Percentiles rank a stretch among this genome's conserved stretches.
These are phyloP conservation scores for Neurospora intermedia DNA, from an alignment of 495 filamentous ascomycete genomes.

Conservation along the genomic window DNA sequence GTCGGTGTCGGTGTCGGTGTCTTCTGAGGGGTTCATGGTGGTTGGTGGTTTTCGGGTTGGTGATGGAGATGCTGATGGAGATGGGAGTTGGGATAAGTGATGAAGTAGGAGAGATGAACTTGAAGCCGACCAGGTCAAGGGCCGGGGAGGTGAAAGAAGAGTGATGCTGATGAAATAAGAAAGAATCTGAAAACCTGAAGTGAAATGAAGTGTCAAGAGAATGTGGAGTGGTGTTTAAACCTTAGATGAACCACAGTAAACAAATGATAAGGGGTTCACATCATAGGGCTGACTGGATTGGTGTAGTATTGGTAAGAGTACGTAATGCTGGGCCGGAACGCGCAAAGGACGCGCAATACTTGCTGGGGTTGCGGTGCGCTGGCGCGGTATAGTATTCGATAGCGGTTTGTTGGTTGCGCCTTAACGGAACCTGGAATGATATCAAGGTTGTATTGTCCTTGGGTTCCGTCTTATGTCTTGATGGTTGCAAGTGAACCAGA, in stretches of 20 bases:
- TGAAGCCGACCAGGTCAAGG: not conserved
- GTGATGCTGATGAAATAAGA: not conserved
- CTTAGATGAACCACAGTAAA: not conserved
- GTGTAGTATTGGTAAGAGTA: not conserved
- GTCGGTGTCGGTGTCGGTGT: not conserved
- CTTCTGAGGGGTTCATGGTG: not conserved
- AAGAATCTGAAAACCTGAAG: too few species aligned
- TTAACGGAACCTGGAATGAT: not conserved
- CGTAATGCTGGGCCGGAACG: not conserved
- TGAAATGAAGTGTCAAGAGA: not conserved
- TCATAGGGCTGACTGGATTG: not conserved
- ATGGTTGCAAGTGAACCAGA: not conserved
- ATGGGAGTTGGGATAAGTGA: not conserved
- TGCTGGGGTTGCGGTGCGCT: not conserved
- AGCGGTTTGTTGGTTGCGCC: not conserved
- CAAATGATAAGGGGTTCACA: not conserved
- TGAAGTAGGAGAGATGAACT: not conserved
- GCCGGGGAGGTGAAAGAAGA: not conserved
- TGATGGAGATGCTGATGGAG: not conserved
- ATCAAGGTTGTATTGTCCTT: not conserved
- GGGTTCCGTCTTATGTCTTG: not conserved
- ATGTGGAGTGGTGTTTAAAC: not conserved
- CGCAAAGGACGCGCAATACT: not conserved
- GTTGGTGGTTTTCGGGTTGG: not conserved
- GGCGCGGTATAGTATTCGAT: not conserved